Percentiles rank a stretch among this genome's conserved stretches.
phyloP scores from a whole-genome alignment of 2,329 filamentous ascomycete genomes.

The Alternaria brassicicola region DNA sequence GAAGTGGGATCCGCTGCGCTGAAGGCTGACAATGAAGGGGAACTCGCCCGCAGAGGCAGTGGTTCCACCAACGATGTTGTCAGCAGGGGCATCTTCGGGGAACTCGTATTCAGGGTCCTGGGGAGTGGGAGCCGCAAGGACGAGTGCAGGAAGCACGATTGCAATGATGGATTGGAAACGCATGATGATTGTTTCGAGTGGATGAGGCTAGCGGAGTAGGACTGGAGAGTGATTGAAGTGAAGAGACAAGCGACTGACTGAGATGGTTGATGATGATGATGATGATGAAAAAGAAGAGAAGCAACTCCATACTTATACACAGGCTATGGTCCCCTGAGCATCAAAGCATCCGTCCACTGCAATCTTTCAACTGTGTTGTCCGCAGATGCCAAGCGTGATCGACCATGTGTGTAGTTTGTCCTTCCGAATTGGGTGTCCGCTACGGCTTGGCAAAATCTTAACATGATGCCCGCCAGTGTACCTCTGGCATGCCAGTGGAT shows the following conservation, averaged over 20 bases:
- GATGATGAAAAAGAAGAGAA: slow-evolving; percentile 3
- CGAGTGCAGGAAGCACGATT: slow-evolving; percentile 30
- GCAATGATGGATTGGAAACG: slow-evolving; percentile 30
- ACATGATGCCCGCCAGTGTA: slow-evolving; percentile 1
- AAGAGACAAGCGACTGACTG: slow-evolving; percentile 23
- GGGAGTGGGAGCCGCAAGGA: slow-evolving; percentile 29
- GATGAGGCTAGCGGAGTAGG: slow-evolving; percentile 7
- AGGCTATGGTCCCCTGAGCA: not conserved
- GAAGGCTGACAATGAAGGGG: slow-evolving; percentile 38
- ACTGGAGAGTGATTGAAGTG: slow-evolving; percentile 8
- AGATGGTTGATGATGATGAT: slow-evolving; percentile 7
- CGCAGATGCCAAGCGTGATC: slow-evolving; percentile 9
- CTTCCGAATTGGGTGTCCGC: slow-evolving; percentile 9
- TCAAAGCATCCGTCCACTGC: not conserved
- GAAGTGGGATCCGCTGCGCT: slow-evolving; percentile 28
- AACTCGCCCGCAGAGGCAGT: slow-evolving; percentile 34
- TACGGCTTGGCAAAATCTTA: slow-evolving; percentile 18
- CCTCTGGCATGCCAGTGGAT: not conserved
- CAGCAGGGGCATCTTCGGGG: slow-evolving; percentile 8
- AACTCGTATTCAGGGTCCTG: slow-evolving; percentile 21
- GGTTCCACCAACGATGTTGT: slow-evolving; percentile 34
- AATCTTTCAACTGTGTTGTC: slow-evolving; percentile 10
- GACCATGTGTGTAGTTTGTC: slow-evolving; percentile 13
- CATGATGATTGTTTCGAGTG: slow-evolving; percentile 22
- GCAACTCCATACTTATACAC: slow-evolving; percentile 16